Percentiles rank a stretch among this genome's conserved stretches.
These are phyloP conservation scores for Solanum chmielewskii DNA, from an alignment of 257 asterid species.

Conservation along the genomic window DNA sequence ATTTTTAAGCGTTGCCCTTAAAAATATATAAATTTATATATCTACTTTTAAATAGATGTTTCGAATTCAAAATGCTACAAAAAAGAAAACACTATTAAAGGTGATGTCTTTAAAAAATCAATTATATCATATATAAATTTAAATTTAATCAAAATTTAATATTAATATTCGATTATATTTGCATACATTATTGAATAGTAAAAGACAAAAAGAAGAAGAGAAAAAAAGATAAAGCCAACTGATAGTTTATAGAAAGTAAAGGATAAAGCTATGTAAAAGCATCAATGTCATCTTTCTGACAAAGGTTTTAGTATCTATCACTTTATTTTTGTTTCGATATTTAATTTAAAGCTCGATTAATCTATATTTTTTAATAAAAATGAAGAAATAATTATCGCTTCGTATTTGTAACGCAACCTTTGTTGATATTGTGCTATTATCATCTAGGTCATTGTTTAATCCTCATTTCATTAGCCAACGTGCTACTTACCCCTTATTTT, in stretches of 20 bases:
- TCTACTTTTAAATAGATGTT: too few relatives aligned
- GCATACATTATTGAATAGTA: neutral
- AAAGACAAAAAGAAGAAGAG: neutral
- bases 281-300: neutral
- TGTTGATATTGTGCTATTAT: neutral
- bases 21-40: too few relatives aligned
- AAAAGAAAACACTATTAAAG: too few relatives aligned
- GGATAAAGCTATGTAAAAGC: neutral
- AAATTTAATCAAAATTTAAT: too few relatives aligned
- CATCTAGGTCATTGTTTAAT: too few relatives aligned
- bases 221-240: neutral
- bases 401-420: neutral
- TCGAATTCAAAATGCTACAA: too few relatives aligned
- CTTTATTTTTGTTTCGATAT: neutral
- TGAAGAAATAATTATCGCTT: neutral
- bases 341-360: neutral
- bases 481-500: neutral
- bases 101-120: too few relatives aligned
- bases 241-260: neutral
- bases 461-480: neutral
- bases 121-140: too few relatives aligned
- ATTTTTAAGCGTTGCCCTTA: too few relatives aligned
- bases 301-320: too few relatives aligned
- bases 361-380: neutral
- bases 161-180: neutral